Conservation (phyloP, 495 filamentous ascomycete species). For the Achaetomiella virescens region DNA sequence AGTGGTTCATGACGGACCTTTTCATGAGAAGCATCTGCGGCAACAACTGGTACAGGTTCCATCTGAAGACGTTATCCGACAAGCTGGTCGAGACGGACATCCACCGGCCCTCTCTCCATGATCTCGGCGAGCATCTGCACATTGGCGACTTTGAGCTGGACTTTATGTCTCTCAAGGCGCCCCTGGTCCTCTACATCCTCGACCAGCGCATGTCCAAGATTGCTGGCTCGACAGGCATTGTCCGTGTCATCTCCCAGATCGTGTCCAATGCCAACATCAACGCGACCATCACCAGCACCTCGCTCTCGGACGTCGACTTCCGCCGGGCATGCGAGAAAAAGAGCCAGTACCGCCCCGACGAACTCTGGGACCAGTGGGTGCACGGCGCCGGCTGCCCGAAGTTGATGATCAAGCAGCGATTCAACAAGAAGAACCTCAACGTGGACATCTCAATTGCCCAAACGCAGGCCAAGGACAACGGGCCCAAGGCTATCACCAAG, state of each 20-base stretch:
- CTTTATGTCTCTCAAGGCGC: constrained; percentile 88
- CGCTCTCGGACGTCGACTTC: constrained; percentile 68
- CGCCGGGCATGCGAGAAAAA: constrained; percentile 77
- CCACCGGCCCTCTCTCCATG: constrained; percentile 72
- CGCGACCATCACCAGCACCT: constrained; percentile 63
- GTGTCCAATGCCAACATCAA: constrained; percentile 77
- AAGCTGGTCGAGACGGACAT: constrained; percentile 74
- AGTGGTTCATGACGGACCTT: constrained; percentile 86
- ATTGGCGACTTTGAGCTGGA: constrained; percentile 78
- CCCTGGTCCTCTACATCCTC: constrained; percentile 86
- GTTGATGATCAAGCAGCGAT: constrained; percentile 76
- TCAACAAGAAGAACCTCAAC: constrained; percentile 96
- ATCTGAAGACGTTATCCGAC: constrained; percentile 81
- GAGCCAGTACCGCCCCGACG: constrained; percentile 74
- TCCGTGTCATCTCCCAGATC: constrained; percentile 74
- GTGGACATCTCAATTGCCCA: constrained; percentile 91
- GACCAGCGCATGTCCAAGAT: constrained; percentile 85
- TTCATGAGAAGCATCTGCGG: constrained; percentile 87
- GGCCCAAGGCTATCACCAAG: constrained; percentile 45
- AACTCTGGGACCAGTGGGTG: constrained; percentile 92
- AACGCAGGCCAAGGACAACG: constrained; percentile 48
- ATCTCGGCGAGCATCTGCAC: constrained; percentile 68
- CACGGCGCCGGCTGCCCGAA: constrained; percentile 78
- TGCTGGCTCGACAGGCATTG: constrained; percentile 72
- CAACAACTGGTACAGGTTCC: constrained; percentile 88